Evolutionary conservation across 129 eudicot species (phyloP).

Genomic region (Dittrichia graveolens): DNA sequence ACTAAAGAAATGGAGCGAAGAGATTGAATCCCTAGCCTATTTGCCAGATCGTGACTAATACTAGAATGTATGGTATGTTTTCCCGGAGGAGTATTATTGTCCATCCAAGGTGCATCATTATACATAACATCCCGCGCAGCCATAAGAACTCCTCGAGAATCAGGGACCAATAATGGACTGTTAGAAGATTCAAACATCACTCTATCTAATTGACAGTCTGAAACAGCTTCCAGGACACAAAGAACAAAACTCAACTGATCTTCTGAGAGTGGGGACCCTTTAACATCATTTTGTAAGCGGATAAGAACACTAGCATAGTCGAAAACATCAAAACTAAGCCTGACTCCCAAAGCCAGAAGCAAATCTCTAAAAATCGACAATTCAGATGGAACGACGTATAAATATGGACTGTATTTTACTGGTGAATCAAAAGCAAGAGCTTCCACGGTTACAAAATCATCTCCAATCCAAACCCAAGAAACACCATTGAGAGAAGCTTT

Average conservation of each 20-base stretch:
- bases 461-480: slow-evolving; percentile 96
- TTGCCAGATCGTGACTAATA: slow-evolving; percentile 80
- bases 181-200: slow-evolving; percentile 51
- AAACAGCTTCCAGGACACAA: slow-evolving; percentile 86
- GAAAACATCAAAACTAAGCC: slow-evolving; percentile 67
- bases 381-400: slow-evolving; percentile 95
- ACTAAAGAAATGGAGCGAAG: slow-evolving; percentile 84
- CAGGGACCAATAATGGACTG: slow-evolving; percentile 66
- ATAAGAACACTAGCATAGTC: slow-evolving; percentile 69
- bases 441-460: slow-evolving; percentile 79
- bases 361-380: slow-evolving; percentile 69
- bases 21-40: slow-evolving; percentile 80
- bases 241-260: slow-evolving; percentile 84
- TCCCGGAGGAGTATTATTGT: slow-evolving; percentile 57
- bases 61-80: slow-evolving; percentile 72
- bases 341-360: slow-evolving; percentile 84
- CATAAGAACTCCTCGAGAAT: slow-evolving; percentile 75
- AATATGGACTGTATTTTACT: slow-evolving; percentile 88
- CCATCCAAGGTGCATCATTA: slow-evolving; percentile 99
- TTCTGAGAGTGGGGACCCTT: slow-evolving; percentile 61
- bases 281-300: slow-evolving; percentile 68
- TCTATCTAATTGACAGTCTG: slow-evolving; percentile 64
- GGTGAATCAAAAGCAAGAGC: slow-evolving; percentile 97
- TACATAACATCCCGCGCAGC: slow-evolving; percentile 70
- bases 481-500: slow-evolving; percentile 65